These are phyloP conservation scores for Colletotrichum sp. DNA, from an alignment of 2,329 filamentous ascomycete genomes.

Conservation along the genomic window DNA sequence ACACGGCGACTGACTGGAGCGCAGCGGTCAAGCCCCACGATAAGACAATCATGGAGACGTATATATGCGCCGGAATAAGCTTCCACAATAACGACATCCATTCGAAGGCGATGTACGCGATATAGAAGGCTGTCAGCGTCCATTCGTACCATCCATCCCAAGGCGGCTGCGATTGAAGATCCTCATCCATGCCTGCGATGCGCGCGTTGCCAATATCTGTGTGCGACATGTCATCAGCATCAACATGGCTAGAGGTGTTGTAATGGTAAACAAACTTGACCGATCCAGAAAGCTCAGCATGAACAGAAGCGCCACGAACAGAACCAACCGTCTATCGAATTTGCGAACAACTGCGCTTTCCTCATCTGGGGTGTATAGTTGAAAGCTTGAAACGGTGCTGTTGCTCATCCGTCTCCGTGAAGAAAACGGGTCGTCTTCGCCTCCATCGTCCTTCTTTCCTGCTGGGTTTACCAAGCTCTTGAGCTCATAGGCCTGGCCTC, in stretches of 20 bases:
- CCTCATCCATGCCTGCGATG: conserved; percentile 67
- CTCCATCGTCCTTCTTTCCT: conserved; percentile 28
- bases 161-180: conserved; percentile 57
- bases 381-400: conserved; percentile 39
- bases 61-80: conserved; percentile 64
- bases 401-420: conserved; percentile 27
- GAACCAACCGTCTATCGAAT: conserved; percentile 78
- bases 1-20: conserved; percentile 70
- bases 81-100: conserved; percentile 70
- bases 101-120: conserved; percentile 67
- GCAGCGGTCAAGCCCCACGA: conserved; percentile 83
- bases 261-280: conserved; percentile 64
- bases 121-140: conserved; percentile 66
- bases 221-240: neutral
- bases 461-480: neutral
- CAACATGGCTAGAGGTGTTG: neutral
- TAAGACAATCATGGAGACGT: conserved; percentile 67
- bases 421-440: conserved; percentile 33
- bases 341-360: conserved; percentile 74
- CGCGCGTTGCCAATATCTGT: conserved; percentile 67
- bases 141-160: conserved; percentile 60
- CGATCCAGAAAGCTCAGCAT: conserved; percentile 86
- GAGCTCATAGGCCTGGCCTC: conserved; percentile 38
- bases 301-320: conserved; percentile 84
- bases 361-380: conserved; percentile 67